Evolutionary conservation across 176 grass and related monocot genomes (phyloP).

Genomic region (Otatea glauca): DNA sequence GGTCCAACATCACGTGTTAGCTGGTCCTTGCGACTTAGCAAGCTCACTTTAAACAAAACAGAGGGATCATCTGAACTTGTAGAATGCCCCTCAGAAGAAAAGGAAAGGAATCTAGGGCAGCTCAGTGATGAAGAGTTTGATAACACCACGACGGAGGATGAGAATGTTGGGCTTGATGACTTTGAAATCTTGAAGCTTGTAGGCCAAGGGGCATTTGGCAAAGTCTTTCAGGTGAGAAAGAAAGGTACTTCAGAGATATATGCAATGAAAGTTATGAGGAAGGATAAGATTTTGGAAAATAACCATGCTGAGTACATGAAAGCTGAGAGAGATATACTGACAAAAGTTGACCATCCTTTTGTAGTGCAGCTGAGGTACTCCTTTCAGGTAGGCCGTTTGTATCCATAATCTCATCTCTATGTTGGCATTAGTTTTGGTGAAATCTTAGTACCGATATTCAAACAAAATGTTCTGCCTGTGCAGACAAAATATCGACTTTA

Average conservation of each 20-base stretch:
- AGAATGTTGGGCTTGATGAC: conserved; percentile 78
- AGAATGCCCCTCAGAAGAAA: conserved; percentile 49
- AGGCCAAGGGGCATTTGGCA: conserved; percentile 93
- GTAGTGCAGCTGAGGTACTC: conserved; percentile 95
- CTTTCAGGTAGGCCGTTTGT: conserved; percentile 71
- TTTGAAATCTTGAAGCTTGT: conserved; percentile 96
- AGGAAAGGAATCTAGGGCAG: conserved; percentile 35
- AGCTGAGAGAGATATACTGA: conserved; percentile 94
- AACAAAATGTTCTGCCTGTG: conserved; percentile 25
- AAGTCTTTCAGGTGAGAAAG: conserved; percentile 97
- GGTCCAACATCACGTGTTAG: conserved; percentile 75
- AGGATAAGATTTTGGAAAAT: conserved; percentile 93
- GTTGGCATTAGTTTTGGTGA: conserved; percentile 22
- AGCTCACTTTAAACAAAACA: conserved; percentile 57
- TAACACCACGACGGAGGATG: conserved; percentile 27
- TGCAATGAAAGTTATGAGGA: conserved; percentile 98
- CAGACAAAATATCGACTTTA: conserved; percentile 96
- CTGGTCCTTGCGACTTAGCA: conserved; percentile 59
- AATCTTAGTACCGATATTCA: conserved; percentile 37
- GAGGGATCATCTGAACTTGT: conserved; percentile 55
- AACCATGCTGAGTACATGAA: conserved; percentile 96
- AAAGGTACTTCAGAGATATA: conserved; percentile 90
- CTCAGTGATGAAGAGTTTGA: conserved; percentile 66
- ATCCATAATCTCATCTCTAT: not conserved
- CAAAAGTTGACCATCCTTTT: conserved; percentile 95